Conservation (phyloP, 768 basidiomycete species). For the Leccinellum luteum region DNA sequence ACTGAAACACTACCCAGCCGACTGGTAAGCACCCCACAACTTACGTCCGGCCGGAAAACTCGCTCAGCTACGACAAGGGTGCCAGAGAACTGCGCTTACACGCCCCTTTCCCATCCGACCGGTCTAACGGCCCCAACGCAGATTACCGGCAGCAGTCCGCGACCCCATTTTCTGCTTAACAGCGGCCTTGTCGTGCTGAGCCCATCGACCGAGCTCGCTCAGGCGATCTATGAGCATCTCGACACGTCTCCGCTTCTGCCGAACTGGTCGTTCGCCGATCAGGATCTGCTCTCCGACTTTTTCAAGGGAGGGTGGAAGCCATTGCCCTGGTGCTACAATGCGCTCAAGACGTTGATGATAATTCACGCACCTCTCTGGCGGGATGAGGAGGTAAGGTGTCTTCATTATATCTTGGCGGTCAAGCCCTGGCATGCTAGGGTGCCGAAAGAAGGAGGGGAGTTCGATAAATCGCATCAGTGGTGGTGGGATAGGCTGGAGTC, state of each 20-base stretch:
- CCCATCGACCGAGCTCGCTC: constrained; percentile 60
- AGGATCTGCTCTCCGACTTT: constrained; percentile 81
- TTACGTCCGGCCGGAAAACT: background rate
- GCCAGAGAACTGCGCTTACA: constrained; percentile 87
- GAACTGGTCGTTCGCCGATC: constrained; percentile 80
- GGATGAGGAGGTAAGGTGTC: constrained; percentile 79
- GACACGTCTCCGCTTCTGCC: constrained; percentile 49
- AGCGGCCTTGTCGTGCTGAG: constrained; percentile 84
- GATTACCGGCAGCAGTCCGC: constrained; percentile 49
- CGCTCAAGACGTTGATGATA: constrained; percentile 75
- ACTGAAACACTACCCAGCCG: constrained; percentile 79
- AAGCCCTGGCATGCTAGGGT: constrained; percentile 78
- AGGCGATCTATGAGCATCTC: constrained; percentile 46
- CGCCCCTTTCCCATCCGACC: constrained; percentile 44
- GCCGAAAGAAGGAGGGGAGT: constrained; percentile 39
- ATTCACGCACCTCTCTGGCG: constrained; percentile 78
- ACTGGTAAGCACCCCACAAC: constrained; percentile 56
- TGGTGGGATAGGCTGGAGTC: constrained; percentile 73
- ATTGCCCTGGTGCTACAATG: constrained; percentile 88
- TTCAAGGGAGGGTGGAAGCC: constrained; percentile 80
- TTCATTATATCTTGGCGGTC: constrained; percentile 83
- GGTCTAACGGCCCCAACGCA: constrained; percentile 45
- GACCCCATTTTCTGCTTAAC: constrained; percentile 83
- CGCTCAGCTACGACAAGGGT: constrained; percentile 50
- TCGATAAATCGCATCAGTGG: constrained; percentile 60